Evolutionary conservation across 2,329 filamentous ascomycete genomes (phyloP).

Genomic region (Aspergillus sp.): DNA sequence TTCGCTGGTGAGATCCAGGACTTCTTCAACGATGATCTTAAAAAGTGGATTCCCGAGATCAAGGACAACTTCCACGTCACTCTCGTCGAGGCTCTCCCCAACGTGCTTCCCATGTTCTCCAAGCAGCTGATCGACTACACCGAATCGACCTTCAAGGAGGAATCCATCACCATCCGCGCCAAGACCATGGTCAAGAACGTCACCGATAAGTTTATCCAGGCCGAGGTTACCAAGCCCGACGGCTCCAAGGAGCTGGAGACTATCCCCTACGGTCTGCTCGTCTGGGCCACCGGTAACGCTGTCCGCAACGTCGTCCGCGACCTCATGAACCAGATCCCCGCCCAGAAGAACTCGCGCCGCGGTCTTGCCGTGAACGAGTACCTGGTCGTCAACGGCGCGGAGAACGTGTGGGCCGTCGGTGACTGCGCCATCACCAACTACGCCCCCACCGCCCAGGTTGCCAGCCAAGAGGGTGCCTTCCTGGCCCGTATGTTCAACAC

Average conservation of each 20-base stretch:
- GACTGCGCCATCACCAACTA: constrained; percentile 98
- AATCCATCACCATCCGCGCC: constrained; percentile 93
- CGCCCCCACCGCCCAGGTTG: constrained; percentile 94
- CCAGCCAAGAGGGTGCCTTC: constrained; percentile 91
- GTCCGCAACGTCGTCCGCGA: constrained; percentile 84
- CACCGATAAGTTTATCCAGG: constrained; percentile 86
- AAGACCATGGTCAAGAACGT: constrained; percentile 99
- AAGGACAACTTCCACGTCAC: constrained; percentile 93
- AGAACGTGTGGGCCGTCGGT: constrained; percentile 96
- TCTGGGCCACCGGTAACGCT: constrained; percentile 97
- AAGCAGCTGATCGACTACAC: constrained; percentile 99
- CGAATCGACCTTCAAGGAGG: constrained; percentile 97
- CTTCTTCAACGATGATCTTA: constrained; percentile 97
- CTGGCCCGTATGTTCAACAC: constrained; percentile 95
- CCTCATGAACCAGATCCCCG: constrained; percentile 84
- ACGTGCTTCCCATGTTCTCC: constrained; percentile 92
- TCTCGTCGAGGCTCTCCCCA: constrained; percentile 92
- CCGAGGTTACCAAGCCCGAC: constrained; percentile 72
- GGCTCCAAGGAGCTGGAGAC: constrained; percentile 74
- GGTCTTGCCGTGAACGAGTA: constrained; percentile 98
- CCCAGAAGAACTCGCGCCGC: constrained; percentile 89
- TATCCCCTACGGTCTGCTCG: constrained; percentile 90
- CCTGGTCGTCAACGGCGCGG: constrained; percentile 91
- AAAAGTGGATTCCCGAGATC: constrained; percentile 96
- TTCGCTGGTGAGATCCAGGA: constrained; percentile 98